Evolutionary conservation across 2,329 filamentous ascomycete species (phyloP).

Genomic region (Cercospora citrullina): DNA sequence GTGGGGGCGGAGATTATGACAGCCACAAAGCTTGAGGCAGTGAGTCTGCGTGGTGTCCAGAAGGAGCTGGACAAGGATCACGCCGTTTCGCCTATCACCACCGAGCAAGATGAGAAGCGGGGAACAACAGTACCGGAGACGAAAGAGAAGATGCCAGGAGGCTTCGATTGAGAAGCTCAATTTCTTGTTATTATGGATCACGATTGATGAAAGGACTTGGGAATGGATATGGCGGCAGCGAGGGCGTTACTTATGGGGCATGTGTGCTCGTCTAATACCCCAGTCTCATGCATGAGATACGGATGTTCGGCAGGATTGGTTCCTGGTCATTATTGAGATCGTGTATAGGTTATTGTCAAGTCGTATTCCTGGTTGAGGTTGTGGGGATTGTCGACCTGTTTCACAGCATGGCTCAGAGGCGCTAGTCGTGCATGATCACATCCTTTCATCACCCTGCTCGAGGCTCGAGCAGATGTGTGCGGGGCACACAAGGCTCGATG

Average conservation of each 20-base stretch:
- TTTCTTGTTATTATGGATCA: not conserved
- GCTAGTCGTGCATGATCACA: not conserved
- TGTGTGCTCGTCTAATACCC: not conserved
- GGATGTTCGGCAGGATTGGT: not conserved
- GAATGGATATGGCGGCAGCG: not conserved
- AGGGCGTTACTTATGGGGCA: not conserved
- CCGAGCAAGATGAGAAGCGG: not conserved
- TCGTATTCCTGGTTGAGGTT: not conserved
- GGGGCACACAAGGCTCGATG: not conserved
- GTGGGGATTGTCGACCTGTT: not conserved
- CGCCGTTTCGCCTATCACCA: not conserved
- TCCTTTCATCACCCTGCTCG: not conserved
- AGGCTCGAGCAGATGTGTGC: not conserved
- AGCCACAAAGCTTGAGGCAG: not conserved
- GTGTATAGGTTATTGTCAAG: not conserved
- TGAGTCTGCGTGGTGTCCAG: not conserved
- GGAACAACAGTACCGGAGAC: constrained; percentile 14
- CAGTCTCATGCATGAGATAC: not conserved
- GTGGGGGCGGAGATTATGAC: not conserved
- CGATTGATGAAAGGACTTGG: constrained; percentile 8
- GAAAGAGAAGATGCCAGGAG: constrained; percentile 35
- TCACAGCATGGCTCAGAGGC: not conserved
- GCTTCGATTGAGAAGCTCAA: constrained; percentile 32
- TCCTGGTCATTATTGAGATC: not conserved
- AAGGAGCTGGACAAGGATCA: not conserved